These are phyloP conservation scores for Pseudotulostoma volvatum DNA, from an alignment of 495 filamentous ascomycete genomes.

Conservation along the genomic window DNA sequence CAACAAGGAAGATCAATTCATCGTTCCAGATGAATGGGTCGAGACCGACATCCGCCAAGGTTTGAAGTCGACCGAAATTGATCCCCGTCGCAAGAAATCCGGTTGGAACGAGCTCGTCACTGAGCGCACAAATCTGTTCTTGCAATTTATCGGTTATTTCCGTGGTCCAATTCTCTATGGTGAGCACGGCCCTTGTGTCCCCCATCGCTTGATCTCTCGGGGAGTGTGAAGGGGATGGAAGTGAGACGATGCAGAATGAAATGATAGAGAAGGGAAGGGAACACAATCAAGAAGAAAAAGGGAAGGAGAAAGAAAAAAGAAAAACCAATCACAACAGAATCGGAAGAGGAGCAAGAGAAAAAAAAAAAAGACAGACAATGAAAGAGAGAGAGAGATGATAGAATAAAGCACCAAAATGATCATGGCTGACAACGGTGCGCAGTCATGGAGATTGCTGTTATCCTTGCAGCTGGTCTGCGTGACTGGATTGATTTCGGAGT, in stretches of 20 bases:
- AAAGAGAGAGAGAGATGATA: background rate
- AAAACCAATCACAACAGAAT: too few species aligned
- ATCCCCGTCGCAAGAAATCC: constrained; percentile 45
- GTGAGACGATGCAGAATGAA: too few species aligned
- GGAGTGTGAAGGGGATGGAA: too few species aligned
- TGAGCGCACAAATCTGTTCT: constrained; percentile 63
- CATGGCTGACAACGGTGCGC: constrained; percentile 7
- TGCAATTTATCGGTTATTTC: constrained; percentile 67
- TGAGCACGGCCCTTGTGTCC: constrained; percentile 29
- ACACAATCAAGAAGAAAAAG: background rate
- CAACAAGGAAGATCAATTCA: constrained; percentile 26
- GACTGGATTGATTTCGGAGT: constrained; percentile 80
- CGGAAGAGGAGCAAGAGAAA: background rate
- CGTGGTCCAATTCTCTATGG: constrained; percentile 72
- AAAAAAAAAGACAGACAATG: background rate
- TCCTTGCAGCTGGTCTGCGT: constrained; percentile 61
- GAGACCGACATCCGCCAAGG: constrained; percentile 52
- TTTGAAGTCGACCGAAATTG: constrained; percentile 40
- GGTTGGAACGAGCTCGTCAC: constrained; percentile 62
- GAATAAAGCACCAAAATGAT: background rate
- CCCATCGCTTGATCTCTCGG: too few species aligned
- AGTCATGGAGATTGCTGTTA: constrained; percentile 78
- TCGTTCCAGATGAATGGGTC: constrained; percentile 55
- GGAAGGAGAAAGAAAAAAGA: background rate
- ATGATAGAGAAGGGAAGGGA: too few species aligned